Percentiles rank a stretch among this genome's conserved stretches.
These are phyloP conservation scores for Deinandra increscens DNA, from an alignment of 129 eudicot species.

Conservation along the genomic window DNA sequence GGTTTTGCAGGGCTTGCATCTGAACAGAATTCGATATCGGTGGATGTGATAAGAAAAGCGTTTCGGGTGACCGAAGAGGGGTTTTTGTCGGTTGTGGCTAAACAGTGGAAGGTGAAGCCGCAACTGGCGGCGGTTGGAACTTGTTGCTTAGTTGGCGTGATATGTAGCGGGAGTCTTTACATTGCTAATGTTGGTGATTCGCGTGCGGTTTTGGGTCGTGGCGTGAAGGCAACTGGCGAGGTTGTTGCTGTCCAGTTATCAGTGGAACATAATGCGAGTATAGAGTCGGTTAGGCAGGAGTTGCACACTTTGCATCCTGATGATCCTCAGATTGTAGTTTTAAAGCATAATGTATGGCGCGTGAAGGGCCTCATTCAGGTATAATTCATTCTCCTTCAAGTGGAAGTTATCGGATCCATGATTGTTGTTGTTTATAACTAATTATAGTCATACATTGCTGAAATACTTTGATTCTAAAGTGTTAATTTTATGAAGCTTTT, in stretches of 20 bases:
- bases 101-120: conserved; percentile 63
- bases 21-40: conserved; percentile 57
- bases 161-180: conserved; percentile 59
- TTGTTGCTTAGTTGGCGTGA: conserved; percentile 69
- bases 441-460: too few species aligned
- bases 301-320: conserved; percentile 68
- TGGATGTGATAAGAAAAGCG: conserved; percentile 60
- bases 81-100: conserved; percentile 55
- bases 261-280: conserved; percentile 69
- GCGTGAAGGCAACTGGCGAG: conserved; percentile 64
- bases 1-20: conserved; percentile 49
- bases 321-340: conserved; percentile 62
- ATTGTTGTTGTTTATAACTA: too few species aligned
- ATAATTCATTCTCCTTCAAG: not conserved
- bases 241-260: conserved; percentile 67
- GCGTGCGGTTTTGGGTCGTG: conserved; percentile 71
- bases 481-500: not conserved
- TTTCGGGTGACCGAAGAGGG: conserved; percentile 79
- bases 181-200: conserved; percentile 81
- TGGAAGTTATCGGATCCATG: too few species aligned
- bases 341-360: conserved; percentile 84
- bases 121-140: conserved; percentile 81
- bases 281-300: conserved; percentile 69
- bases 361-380: conserved; percentile 85
- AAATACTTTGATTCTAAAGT: not conserved